These are phyloP conservation scores for Barnettozyma siamensis DNA, from an alignment of 805 yeast species.

Conservation along the genomic window DNA sequence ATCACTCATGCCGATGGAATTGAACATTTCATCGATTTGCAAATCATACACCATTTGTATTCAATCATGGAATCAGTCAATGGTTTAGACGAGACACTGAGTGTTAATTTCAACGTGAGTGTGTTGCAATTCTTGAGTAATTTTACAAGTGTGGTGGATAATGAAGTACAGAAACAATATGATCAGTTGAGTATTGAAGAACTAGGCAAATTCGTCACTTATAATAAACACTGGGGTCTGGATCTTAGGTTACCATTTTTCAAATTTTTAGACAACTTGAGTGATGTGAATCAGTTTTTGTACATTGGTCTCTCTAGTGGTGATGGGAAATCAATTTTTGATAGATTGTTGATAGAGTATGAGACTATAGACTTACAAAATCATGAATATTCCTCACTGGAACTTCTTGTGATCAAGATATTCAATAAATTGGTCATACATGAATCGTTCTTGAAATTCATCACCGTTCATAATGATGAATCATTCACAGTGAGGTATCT, in stretches of 20 bases:
- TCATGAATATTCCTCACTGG: constrained; percentile 15
- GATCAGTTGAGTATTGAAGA: constrained; percentile 7
- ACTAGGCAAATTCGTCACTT: constrained; percentile 7
- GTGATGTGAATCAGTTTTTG: constrained; percentile 14
- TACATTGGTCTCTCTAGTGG: constrained; percentile 19
- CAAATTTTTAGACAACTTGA: constrained; percentile 12
- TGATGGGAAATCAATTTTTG: constrained; percentile 13
- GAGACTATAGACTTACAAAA: constrained; percentile 14
- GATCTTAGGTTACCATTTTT: constrained; percentile 10
- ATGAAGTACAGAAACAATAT: constrained; percentile 7
- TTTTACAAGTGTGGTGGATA: constrained; percentile 7
- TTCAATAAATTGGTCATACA: constrained; percentile 27
- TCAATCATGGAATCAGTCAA: not conserved
- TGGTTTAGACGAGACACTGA: too few species aligned
- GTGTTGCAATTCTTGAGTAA: constrained; percentile 18
- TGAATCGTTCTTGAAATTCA: constrained; percentile 31
- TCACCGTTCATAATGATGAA: constrained; percentile 15
- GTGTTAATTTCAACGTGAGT: constrained; percentile 1
- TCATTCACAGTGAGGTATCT: constrained; percentile 18
- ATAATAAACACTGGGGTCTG: constrained; percentile 1
- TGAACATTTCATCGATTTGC: constrained; percentile 13
- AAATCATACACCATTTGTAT: constrained; percentile 5
- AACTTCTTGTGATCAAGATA: constrained; percentile 21
- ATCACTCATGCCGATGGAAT: constrained; percentile 31
- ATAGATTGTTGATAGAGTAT: constrained; percentile 11